Conservation (phyloP, 495 filamentous ascomycete genomes). For the Annulohypoxylon maeteangense region DNA sequence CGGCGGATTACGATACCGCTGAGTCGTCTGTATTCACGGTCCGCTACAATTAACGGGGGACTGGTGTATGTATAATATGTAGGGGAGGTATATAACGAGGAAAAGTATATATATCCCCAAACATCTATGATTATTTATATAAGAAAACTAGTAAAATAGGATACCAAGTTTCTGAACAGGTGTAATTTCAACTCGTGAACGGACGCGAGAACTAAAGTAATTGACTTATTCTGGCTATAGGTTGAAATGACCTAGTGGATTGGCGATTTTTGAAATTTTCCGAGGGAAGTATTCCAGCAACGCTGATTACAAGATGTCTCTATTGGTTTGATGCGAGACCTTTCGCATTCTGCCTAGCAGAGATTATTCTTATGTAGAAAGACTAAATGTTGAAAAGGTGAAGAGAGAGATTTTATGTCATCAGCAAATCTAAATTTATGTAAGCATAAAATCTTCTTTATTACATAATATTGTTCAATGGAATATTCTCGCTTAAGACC, state of each 20-base stretch:
- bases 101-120: not conserved
- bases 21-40: slow-evolving; percentile 53
- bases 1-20: slow-evolving; percentile 51
- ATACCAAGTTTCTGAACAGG: not conserved
- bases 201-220: not conserved
- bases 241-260: not conserved
- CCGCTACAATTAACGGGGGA: slow-evolving; percentile 38
- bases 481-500: slow-evolving; percentile 13
- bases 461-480: slow-evolving; percentile 29
- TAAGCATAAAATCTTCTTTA: not conserved
- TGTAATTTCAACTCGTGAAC: not conserved
- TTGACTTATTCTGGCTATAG: not conserved
- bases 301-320: not conserved
- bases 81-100: not conserved
- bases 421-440: not conserved
- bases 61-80: slow-evolving; percentile 11
- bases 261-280: not conserved
- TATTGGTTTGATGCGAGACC: not conserved
- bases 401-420: not conserved
- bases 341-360: not conserved
- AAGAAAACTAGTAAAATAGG: slow-evolving; percentile 14
- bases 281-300: not conserved
- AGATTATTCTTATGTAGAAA: not conserved
- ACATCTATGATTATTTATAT: not conserved
- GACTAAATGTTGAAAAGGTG: not conserved